Evolutionary conservation across 2,329 filamentous ascomycete species (phyloP).

Genomic region (Sarocladium strictum): DNA sequence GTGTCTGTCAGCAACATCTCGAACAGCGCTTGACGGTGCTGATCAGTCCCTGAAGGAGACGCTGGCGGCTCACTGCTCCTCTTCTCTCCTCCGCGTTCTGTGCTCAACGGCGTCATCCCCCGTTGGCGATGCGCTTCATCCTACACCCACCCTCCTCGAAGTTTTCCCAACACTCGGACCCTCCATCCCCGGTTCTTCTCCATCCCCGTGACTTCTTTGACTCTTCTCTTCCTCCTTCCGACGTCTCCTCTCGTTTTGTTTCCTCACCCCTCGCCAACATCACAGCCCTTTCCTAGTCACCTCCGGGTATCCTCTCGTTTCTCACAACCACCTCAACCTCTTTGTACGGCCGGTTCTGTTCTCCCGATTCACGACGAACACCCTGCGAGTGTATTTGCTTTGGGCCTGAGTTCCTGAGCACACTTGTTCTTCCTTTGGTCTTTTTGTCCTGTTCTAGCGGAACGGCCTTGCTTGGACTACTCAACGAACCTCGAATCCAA

Average conservation of each 20-base stretch:
- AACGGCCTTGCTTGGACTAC: too few relatives aligned
- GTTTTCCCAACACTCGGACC: background rate
- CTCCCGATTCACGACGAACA: background rate
- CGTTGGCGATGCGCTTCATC: slow-evolving; percentile 4
- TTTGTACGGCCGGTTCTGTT: background rate
- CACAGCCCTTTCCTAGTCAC: background rate
- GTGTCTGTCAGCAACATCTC: background rate
- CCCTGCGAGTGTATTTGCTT: background rate
- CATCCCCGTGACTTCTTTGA: background rate
- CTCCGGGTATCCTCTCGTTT: slow-evolving; percentile 1
- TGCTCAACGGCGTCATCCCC: slow-evolving; percentile 5
- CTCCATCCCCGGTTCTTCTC: slow-evolving; percentile 7
- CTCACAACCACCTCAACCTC: background rate
- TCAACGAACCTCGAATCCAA: too few relatives aligned
- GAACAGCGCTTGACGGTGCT: background rate
- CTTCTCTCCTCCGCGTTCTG: slow-evolving; percentile 1
- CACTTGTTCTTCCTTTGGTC: background rate
- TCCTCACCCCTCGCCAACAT: slow-evolving; percentile 3
- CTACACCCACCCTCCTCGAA: slow-evolving; percentile 2
- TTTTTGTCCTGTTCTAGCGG: too few relatives aligned
- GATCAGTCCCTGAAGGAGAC: slow-evolving; percentile 8
- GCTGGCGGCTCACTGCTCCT: too few relatives aligned
- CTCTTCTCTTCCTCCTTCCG: background rate
- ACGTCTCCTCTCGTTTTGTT: background rate
- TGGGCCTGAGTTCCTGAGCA: background rate